Conservation (phyloP, 768 basidiomycete genomes). For the Hygrocybe coccinea region DNA sequence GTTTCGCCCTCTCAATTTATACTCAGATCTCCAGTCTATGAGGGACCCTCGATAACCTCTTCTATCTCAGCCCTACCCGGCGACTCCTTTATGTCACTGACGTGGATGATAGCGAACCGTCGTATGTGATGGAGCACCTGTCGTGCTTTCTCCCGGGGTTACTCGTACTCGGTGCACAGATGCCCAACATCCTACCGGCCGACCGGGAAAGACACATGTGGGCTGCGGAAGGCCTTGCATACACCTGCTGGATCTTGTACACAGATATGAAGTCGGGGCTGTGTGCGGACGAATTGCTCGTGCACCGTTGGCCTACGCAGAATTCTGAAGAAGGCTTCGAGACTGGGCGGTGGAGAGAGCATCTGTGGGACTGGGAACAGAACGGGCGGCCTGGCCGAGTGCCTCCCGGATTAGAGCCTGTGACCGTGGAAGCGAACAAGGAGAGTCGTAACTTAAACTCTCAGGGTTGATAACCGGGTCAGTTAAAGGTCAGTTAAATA, state of each 20-base stretch:
- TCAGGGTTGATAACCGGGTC: too few species aligned
- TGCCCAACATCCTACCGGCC: conserved; percentile 35
- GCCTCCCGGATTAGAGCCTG: conserved; percentile 32
- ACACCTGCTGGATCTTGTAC: conserved; percentile 60
- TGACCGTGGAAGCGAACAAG: conserved; percentile 13
- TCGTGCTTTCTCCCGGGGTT: conserved; percentile 68
- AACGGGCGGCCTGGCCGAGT: conserved; percentile 31
- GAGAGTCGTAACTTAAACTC: conserved; percentile 7
- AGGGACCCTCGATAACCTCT: conserved; percentile 52
- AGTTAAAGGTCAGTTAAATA: too few species aligned
- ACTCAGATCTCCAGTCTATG: conserved; percentile 47
- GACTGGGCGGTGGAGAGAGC: conserved; percentile 36
- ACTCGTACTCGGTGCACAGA: conserved; percentile 56
- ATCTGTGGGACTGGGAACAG: conserved; percentile 41
- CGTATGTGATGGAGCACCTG: conserved; percentile 56
- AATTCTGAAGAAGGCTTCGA: not conserved
- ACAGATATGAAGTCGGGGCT: conserved; percentile 60
- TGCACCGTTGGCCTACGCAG: conserved; percentile 39
- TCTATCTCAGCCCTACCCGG: conserved; percentile 54
- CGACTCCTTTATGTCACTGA: conserved; percentile 64
- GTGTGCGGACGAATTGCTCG: conserved; percentile 51
- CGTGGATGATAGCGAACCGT: conserved; percentile 28
- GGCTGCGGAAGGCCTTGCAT: conserved; percentile 59
- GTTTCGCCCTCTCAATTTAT: not conserved
- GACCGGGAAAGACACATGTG: conserved; percentile 47